Conservation (phyloP, 1,284 basidiomycete genomes). For the Cutaneotrichosporon curvatum region DNA sequence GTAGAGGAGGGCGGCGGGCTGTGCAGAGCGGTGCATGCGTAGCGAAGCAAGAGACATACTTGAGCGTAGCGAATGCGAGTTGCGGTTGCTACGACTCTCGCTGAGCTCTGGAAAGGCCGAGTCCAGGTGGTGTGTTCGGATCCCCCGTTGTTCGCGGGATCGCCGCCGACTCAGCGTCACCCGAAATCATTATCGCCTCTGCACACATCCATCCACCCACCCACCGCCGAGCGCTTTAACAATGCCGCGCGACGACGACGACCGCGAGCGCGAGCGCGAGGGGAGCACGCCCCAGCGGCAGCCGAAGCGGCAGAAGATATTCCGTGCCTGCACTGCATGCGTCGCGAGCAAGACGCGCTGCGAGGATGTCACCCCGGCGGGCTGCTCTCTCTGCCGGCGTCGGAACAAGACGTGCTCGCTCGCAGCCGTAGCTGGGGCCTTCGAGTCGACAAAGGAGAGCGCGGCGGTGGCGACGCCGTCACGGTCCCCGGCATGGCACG, state of each 20-base stretch:
- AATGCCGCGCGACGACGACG: too few species aligned
- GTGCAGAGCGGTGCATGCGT: background rate
- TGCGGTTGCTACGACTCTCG: too few species aligned
- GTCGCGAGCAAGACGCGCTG: slow-evolving; percentile 32
- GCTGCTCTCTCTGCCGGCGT: slow-evolving; percentile 28
- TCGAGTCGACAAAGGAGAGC: background rate
- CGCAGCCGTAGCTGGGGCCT: slow-evolving; percentile 7
- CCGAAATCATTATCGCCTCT: too few species aligned
- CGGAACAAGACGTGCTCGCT: slow-evolving; percentile 24
- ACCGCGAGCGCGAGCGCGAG: too few species aligned
- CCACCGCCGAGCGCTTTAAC: too few species aligned
- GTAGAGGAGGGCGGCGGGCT: background rate
- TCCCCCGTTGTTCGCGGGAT: too few species aligned
- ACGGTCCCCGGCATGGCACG: too few species aligned
- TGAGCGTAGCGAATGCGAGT: background rate
- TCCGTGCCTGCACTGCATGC: slow-evolving; percentile 28
- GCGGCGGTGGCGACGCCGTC: too few species aligned
- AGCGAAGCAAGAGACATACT: background rate
- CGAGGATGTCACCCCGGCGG: slow-evolving; percentile 23
- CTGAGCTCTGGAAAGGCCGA: too few species aligned
- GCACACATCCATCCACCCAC: too few species aligned
- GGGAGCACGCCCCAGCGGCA: background rate
- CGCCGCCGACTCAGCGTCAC: too few species aligned
- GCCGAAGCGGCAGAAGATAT: slow-evolving; percentile 24
- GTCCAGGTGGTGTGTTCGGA: too few species aligned